Evolutionary conservation across 768 basidiomycete species (phyloP), one percentile per base, ranked within the genome.

Genomic region (Termitomyces sp.): DNA sequence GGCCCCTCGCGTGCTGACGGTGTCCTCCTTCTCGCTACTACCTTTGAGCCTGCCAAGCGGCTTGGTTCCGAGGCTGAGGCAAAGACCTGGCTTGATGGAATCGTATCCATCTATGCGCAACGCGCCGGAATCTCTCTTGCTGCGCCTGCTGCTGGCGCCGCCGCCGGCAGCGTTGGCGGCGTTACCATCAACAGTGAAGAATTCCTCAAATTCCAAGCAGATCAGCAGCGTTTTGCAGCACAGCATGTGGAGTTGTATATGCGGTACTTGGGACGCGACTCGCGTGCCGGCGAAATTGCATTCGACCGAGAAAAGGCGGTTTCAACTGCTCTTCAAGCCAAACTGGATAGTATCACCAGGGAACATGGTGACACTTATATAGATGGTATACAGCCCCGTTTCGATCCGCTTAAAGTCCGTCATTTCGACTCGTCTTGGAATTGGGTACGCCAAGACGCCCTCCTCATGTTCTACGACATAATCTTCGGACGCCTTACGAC

Each of bases 371-470:
- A 98, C 56, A 71, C 79, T 0, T 99, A 99, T 73, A 78, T 98
- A 59, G 88, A 95, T 32, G 97, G 97, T 44, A 95, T 98, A 59
- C 90, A 95, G 67, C 97, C 97, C 10, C 80, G 84, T 57, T 99
- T 99, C 72, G 92, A 96, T 67, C 87, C 92, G 2, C 79, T 98
- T 66, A 98, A 99, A 74, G 97, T 95, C 13, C 91, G 97, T 46
- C 94, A 89, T 69, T 98, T 99, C 78, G 95, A 98, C 69, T 98
- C 96, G 2, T 94, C 90, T 6, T 99, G 96, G 97, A 99, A 99
- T 69, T 99, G 97, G 97, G 96, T 90, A 46, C 88, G 96, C 59
- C 97, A 99, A 75, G 95, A 97, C 60, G 93, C 94, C 16, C 79
- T 98, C 27, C 77, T 93, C 59, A 95, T 99, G 93, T 98, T 87